These are phyloP conservation scores for Penicillium pancosmium DNA, from an alignment of 495 filamentous ascomycete species.

Conservation along the genomic window DNA sequence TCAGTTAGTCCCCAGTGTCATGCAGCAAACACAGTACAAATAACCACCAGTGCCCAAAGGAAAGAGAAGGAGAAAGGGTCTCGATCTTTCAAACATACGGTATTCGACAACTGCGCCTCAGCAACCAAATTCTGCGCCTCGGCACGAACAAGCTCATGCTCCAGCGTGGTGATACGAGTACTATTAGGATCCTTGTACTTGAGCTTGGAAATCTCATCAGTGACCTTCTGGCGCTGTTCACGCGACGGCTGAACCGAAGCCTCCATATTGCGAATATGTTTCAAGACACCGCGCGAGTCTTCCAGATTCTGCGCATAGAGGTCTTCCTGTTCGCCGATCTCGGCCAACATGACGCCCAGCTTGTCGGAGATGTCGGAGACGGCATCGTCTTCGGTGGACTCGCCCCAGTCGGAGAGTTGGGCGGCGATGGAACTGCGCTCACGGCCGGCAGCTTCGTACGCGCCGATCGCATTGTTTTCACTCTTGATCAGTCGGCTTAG, in stretches of 20 bases:
- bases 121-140: slow-evolving; percentile 96
- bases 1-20: slow-evolving; percentile 10
- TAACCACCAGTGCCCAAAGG: background rate
- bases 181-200: slow-evolving; percentile 87
- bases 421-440: slow-evolving; percentile 81
- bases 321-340: slow-evolving; percentile 92
- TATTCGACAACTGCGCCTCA: slow-evolving; percentile 94
- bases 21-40: too few species aligned
- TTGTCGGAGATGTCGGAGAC: slow-evolving; percentile 92
- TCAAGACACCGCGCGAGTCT: slow-evolving; percentile 76
- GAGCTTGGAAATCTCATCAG: slow-evolving; percentile 86
- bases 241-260: slow-evolving; percentile 87
- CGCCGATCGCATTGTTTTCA: slow-evolving; percentile 79
- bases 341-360: slow-evolving; percentile 84
- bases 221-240: slow-evolving; percentile 79
- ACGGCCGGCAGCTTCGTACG: slow-evolving; percentile 78
- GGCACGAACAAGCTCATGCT: slow-evolving; percentile 93
- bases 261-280: slow-evolving; percentile 92
- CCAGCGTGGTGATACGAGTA: slow-evolving; percentile 73
- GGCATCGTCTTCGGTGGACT: slow-evolving; percentile 81
- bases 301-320: slow-evolving; percentile 83
- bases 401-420: slow-evolving; percentile 97
- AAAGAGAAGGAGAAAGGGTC: background rate
- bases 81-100: slow-evolving; percentile 52
- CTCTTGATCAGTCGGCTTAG: slow-evolving; percentile 91